These are phyloP conservation scores for Aspergillus awamori DNA, from an alignment of 2,329 filamentous ascomycete genomes.

Conservation along the genomic window DNA sequence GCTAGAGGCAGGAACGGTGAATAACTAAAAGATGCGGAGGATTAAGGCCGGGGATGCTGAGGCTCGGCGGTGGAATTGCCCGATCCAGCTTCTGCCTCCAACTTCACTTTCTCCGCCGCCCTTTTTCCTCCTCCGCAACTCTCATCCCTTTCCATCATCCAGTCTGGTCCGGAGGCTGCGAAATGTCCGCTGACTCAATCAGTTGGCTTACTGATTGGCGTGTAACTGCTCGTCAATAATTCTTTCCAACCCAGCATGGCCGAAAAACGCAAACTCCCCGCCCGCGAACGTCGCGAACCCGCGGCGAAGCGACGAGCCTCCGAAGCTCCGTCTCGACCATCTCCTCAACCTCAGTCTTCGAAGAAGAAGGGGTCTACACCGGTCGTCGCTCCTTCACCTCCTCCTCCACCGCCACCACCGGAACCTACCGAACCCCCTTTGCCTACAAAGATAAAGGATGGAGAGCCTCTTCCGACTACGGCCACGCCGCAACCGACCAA, in stretches of 20 bases:
- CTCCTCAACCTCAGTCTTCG: conserved; percentile 30
- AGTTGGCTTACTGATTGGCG: not conserved
- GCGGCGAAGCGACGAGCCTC: conserved; percentile 48
- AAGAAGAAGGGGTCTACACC: conserved; percentile 42
- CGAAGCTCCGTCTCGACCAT: conserved; percentile 37
- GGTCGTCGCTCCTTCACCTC: conserved; percentile 25
- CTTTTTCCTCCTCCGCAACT: conserved; percentile 19
- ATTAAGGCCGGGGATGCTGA: not conserved
- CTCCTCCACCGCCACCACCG: conserved; percentile 33
- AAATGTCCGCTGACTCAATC: conserved; percentile 13
- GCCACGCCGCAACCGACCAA: conserved; percentile 52
- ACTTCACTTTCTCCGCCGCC: conserved; percentile 3
- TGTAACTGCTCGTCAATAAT: not conserved
- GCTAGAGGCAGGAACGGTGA: not conserved
- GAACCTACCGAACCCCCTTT: conserved; percentile 46
- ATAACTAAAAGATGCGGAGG: not conserved
- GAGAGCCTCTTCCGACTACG: conserved; percentile 57
- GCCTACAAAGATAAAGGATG: conserved; percentile 57
- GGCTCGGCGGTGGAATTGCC: conserved; percentile 2
- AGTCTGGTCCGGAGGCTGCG: not conserved
- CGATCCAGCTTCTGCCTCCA: not conserved
- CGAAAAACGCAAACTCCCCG: conserved; percentile 48
- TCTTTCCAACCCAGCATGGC: conserved; percentile 34
- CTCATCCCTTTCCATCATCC: conserved; percentile 3
- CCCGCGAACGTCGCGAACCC: conserved; percentile 49